Base-by-base conservation (phyloP, 371 early-diverging fungal genomes). In the Syncephalastrum contaminatum region DNA sequence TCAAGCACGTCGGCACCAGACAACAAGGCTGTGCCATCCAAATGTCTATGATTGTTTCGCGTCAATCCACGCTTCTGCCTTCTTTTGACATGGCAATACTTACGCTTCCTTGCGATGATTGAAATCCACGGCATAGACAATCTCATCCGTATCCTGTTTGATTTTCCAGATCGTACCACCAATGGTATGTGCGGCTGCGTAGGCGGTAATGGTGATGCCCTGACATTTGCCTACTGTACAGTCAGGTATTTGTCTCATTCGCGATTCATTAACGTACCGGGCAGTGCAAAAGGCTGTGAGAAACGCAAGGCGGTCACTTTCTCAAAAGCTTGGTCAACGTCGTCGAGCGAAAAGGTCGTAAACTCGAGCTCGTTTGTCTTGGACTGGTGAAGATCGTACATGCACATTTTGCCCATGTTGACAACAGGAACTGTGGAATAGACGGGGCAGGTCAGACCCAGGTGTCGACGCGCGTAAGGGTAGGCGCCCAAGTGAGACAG, bases 161-260 rank as follows among this genome's bases (percentile, higher is more conserved):
- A 99, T 95, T 63, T 92, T 94, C 98, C 97, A 99, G 24, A 99
- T 79, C 0, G 97, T 90, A 42, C 98, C 99, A 63, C 99, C 99
- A 48, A 99, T 77, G 0, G 97, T 90, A 67, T 98, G 95, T 6
- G 99, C 99, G 15, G 98, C 97, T 39, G 90, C 81, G 68, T 91
- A 92, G 3, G 99, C 95, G 10, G 94, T 93, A 44, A 99, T 85
- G 0, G 87, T 85, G 13, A 99, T 92, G 7, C 93, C 93, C 52
- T 87, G 77, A 72, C 87, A 88, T 56, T 95, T 91, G 8, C 89
- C 92, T 83, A 43, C 5, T 10, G 10, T 6, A 10, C 10, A 10
- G 36, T 30, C 2, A 30, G 36, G 10, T 0, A 8, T 7, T 7
- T 25, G 25, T 25, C 5, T 25, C 14, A 24, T 2, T 42, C 6